Evolutionary conservation across 345 rosid genomes (phyloP), one percentile per base, ranked within the genome.

Genomic region (Eucalyptus coolabah): DNA sequence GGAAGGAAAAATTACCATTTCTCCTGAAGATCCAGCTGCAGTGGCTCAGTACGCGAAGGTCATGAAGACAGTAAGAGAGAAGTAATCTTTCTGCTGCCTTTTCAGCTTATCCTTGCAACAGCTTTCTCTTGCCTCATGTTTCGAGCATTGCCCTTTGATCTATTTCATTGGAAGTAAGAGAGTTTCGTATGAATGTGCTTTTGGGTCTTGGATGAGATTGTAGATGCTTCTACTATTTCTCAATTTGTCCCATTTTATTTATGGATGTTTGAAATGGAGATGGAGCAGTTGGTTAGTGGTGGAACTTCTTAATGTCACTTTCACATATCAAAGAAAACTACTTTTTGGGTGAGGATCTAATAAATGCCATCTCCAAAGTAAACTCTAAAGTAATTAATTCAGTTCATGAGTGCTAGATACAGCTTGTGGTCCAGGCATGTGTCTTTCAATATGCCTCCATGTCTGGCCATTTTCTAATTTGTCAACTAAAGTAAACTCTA

Each of bases 1-100:
- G 95, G 37, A 95, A 95, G 95, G 99, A 98, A 92, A 96, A 92
- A 97, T 98, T 93, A 96, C 96, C 91, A 95, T 98, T 87, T 96
- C 88, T 88, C 99, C 99, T 32, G 95, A 96, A 53, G 97, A 98
- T 92, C 97, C 97, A 40, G 95, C 98, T 89, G 98, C 98, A 10
- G 99, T 98, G 18, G 83, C 95, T 88, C 99, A 96, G 10, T 98
- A 96, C 91, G 97, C 99, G 12, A 96, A 93, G 89, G 97, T 97
- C 60, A 96, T 98, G 99, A 95, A 95, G 95, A 96, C 95, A 45
- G 90, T 95, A 89, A 94, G 99, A 92, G 95, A 97, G 91, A 97
- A 98, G 99, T 98, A 94, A 94, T 86, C 67, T 59, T 88, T 90
- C 88, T 23, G n/a, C 87, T 50, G 40, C 51, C 77, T 77, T 88